Evolutionary conservation across 768 basidiomycete species (phyloP), one percentile per base, ranked within the genome.

Genomic region (Thelephora aurantiotincta): DNA sequence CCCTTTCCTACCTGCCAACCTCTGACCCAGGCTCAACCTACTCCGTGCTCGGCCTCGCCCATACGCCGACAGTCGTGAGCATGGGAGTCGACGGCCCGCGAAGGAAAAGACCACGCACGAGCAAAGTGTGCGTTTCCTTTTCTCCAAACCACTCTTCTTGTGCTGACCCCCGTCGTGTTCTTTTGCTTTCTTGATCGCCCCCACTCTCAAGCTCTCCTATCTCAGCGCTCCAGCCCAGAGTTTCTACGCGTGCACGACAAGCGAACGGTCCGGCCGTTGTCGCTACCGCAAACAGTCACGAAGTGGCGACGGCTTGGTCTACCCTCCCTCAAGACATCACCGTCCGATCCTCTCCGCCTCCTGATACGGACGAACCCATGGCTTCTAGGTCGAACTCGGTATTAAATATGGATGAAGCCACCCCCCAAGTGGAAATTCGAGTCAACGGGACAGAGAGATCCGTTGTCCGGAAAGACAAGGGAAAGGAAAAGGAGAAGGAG

Each of bases 21-120:
- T 77, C 79, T 58, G 88, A 91, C 71, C 88, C 88, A 52, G 87
- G 88, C 59, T 82, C 88, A 56, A 91, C 87, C 20, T 91, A 87
- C 69, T 78, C 82, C 61, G 83, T 80, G 50, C 73, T 82, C 60
- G 38, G 38, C 9, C 18, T 22, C 22, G 38, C 18, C 38, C 7
- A 16, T 44, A 52, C 55, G 37, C 54, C 60, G 23, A 57, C 64
- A 50, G 58, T 63, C 45, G 52, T 57, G 53, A 69, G 73, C 57
- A 70, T 74, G 56, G 79, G 80, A 58, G 59, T 73, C 54, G 80
- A 80, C 50, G 80, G 79, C 44, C 68, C 78, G 47, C 73, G 78
- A 62, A 67, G 78, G 60, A 85, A 89, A 68, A 77, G 83, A 55
- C 70, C 80, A 57, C 72, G 82, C 64, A 63, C 75, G 52, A 80